phyloP scores from a whole-genome alignment of 805 yeast genomes.

The Yarrowia sp. region DNA sequence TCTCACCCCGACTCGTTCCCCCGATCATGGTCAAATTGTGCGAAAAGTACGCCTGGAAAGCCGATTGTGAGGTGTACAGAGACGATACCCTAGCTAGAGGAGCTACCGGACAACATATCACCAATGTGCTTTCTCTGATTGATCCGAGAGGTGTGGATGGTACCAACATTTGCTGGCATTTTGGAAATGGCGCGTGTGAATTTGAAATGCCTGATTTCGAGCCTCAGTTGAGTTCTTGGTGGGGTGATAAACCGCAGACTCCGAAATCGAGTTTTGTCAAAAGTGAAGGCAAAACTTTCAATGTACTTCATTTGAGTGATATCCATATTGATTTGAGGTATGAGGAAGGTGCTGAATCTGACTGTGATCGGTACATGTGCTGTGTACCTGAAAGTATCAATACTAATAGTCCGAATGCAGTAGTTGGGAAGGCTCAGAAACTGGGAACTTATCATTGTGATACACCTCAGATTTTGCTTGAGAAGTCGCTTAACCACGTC shows the following conservation, averaged over 20 bases:
- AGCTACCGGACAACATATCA: slow-evolving; percentile 40
- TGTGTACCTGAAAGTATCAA: slow-evolving; percentile 43
- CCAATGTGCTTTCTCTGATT: slow-evolving; percentile 51
- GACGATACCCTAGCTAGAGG: background rate
- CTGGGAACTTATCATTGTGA: slow-evolving; percentile 67
- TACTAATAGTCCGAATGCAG: slow-evolving; percentile 18
- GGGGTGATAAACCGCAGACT: slow-evolving; percentile 46
- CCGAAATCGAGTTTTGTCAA: background rate
- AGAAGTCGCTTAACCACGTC: slow-evolving; percentile 53
- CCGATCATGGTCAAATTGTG: background rate
- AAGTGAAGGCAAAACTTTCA: slow-evolving; percentile 44
- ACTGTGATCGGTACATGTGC: slow-evolving; percentile 54
- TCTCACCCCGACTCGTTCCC: background rate
- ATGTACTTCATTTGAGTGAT: slow-evolving; percentile 65
- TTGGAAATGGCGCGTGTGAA: slow-evolving; percentile 49
- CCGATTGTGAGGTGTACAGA: slow-evolving; percentile 1
- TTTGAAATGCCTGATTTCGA: slow-evolving; percentile 51
- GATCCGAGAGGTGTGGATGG: slow-evolving; percentile 55
- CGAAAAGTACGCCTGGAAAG: slow-evolving; percentile 6
- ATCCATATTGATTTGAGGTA: slow-evolving; percentile 57
- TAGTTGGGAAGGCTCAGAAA: slow-evolving; percentile 55
- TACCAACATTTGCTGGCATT: slow-evolving; percentile 58
- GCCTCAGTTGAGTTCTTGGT: slow-evolving; percentile 40
- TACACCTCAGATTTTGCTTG: slow-evolving; percentile 60
- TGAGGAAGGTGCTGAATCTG: slow-evolving; percentile 47